A percentile compares a stretch with the other conserved stretches of the same genome.
Conservation (phyloP, 129 eudicot genomes). For the Scalesia atractyloides region DNA sequence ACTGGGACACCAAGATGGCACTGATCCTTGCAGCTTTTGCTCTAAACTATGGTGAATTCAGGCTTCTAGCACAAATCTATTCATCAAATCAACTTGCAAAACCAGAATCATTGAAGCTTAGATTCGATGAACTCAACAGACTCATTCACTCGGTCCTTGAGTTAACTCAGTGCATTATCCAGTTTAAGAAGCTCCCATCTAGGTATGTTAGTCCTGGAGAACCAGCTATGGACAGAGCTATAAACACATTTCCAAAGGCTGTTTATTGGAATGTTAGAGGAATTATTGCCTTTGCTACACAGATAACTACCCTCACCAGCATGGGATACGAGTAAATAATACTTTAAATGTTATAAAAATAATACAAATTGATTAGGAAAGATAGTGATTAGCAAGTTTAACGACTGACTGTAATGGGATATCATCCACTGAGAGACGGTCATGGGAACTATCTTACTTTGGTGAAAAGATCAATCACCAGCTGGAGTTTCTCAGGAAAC, state of each 20-base stretch:
- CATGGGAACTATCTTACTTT: conserved; percentile 64
- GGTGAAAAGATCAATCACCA: conserved; percentile 62
- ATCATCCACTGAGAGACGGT: no score
- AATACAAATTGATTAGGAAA: not conserved
- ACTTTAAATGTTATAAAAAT: not conserved
- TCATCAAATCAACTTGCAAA: conserved; percentile 63
- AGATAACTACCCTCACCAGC: conserved; percentile 58
- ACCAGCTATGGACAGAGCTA: conserved; percentile 37
- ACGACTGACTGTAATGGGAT: conserved; percentile 31
- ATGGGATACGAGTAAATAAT: conserved; percentile 66
- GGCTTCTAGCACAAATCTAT: conserved; percentile 75
- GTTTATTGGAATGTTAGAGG: conserved; percentile 72
- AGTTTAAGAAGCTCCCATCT: conserved; percentile 59
- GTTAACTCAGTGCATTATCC: conserved; percentile 54
- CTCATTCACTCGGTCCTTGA: conserved; percentile 52
- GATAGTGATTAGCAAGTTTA: not conserved
- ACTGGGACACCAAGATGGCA: conserved; percentile 86
- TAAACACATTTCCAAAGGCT: no score
- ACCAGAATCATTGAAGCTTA: no score
- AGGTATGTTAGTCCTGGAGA: conserved; percentile 42
- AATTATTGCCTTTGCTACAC: conserved; percentile 58
- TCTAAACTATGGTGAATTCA: conserved; percentile 70
- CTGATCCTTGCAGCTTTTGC: conserved; percentile 79
- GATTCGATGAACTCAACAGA: conserved; percentile 47
- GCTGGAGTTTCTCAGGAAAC: conserved; percentile 45